Conservation (phyloP, 495 filamentous ascomycete species). For the Podospora bellae-mahoneyi region DNA sequence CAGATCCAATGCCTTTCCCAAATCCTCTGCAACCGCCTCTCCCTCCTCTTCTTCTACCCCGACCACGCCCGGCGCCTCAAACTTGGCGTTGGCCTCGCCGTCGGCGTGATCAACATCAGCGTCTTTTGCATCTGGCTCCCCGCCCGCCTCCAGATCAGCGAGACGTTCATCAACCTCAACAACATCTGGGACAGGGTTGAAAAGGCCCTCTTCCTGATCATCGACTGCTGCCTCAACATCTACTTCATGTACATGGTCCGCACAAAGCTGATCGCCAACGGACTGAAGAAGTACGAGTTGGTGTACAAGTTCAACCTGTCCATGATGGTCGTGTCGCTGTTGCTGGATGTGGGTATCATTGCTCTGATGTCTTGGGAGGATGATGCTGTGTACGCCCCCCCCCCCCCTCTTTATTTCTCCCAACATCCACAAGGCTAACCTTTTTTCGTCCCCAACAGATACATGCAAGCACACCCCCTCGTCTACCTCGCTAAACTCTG, state of each 20-base stretch:
- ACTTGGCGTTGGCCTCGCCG: constrained; percentile 35
- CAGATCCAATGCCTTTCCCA: constrained; percentile 46
- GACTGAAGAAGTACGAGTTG: constrained; percentile 47
- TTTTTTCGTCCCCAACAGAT: constrained; percentile 25
- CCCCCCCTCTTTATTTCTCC: neutral
- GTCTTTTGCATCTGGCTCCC: constrained; percentile 53
- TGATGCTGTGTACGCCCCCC: constrained; percentile 26
- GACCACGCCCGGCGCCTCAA: constrained; percentile 31
- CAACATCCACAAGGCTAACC: too few relatives aligned
- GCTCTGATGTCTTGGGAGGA: constrained; percentile 32
- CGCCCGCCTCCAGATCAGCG: constrained; percentile 38
- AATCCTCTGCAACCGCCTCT: constrained; percentile 50
- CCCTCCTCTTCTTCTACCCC: constrained; percentile 40
- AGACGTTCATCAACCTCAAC: constrained; percentile 36
- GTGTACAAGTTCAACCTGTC: constrained; percentile 49
- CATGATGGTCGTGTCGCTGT: constrained; percentile 49
- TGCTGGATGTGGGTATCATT: constrained; percentile 45
- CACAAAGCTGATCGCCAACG: constrained; percentile 44
- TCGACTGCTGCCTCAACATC: constrained; percentile 46
- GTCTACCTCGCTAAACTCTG: constrained; percentile 50
- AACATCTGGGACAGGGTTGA: constrained; percentile 49
- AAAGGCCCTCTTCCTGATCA: constrained; percentile 47
- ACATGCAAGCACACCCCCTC: constrained; percentile 53
- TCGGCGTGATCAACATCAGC: constrained; percentile 46
- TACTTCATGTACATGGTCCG: constrained; percentile 50